Evolutionary conservation across 345 rosid genomes (phyloP).

Genomic region (Sisymbrium altissimum): DNA sequence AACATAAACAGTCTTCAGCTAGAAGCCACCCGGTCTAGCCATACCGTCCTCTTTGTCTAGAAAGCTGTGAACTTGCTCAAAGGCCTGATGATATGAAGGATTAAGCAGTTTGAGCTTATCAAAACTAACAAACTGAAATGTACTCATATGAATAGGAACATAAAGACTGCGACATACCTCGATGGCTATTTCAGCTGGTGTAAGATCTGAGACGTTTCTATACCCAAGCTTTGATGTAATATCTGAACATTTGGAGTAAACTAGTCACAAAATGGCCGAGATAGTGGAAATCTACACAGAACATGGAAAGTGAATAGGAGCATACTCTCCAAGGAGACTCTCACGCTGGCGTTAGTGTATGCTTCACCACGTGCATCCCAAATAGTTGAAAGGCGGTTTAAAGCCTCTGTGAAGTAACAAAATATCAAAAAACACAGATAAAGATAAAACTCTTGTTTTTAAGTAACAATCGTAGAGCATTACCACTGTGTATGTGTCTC

Average conservation of each 20-base stretch:
- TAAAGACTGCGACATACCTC: constrained; percentile 34
- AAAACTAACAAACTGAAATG: background rate
- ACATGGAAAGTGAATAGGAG: background rate
- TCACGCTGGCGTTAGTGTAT: constrained; percentile 67
- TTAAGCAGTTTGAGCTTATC: background rate
- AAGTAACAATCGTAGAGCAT: background rate
- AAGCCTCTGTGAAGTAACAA: constrained; percentile 47
- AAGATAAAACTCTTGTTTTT: background rate
- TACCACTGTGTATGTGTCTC: constrained; percentile 73
- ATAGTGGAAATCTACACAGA: constrained; percentile 7
- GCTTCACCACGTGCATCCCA: constrained; percentile 60
- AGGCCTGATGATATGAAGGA: constrained; percentile 16
- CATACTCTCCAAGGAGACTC: constrained; percentile 78
- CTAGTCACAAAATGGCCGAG: background rate
- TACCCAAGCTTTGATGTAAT: constrained; percentile 67
- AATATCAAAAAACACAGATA: constrained; percentile 2
- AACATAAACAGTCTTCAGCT: background rate
- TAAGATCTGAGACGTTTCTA: constrained; percentile 50
- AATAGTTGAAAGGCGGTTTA: constrained; percentile 60
- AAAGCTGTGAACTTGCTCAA: constrained; percentile 20
- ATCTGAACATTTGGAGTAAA: constrained; percentile 39
- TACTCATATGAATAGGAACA: background rate
- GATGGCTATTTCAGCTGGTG: constrained; percentile 68
- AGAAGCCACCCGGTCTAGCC: background rate
- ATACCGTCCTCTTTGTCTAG: constrained; percentile 5